Evolutionary conservation across 1,139 yeast species (phyloP), one percentile per base, ranked within the genome.

Genomic region (Sugiyamaella pinicola): DNA sequence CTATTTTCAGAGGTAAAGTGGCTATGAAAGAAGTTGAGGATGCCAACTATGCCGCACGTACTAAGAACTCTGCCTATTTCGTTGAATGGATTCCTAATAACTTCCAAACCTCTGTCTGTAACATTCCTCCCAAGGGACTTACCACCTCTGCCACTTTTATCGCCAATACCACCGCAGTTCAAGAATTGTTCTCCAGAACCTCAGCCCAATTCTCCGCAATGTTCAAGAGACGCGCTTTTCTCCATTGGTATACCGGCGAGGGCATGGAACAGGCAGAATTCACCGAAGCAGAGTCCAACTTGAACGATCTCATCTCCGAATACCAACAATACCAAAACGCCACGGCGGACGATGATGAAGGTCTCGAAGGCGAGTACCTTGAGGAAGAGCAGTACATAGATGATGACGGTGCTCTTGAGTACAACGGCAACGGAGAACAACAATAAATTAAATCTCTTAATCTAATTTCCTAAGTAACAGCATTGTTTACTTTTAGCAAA

Each of bases 231-330:
- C 67, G 71, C 58, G 78, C 78, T 31, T 74, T 75, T 70, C 61
- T 74, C 60, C 79, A 74, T 59, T 75, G 79, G 77, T 74, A 74
- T 64, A 71, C 75, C 18, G 68, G 72, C 34, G 78, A 74, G 59
- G 79, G 78, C 52, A 75, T 74, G 78, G 78, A 74, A 52, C 75
- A 69, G 61, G 68, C 69, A 57, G 78, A 74, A 62, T 75, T 74
- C 65, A 69, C 74, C 29, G 78, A 75, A 61, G 78, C 78, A 13
- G 74, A 73, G 57, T 68, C 74, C 49, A 74, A 74, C 63, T 63
- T 74, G 62, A 66, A 66, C 53, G 78, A 74, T 54, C 64, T 74
- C 46, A 73, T 75, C 35, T 62, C 64, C 47, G 78, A 74, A 61
- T 74, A 74, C 62, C 74, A 72, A 63, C 78, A 75, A 63, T 74